phyloP scores from a whole-genome alignment of 805 yeast genomes.

The Pichia ethanolica region DNA sequence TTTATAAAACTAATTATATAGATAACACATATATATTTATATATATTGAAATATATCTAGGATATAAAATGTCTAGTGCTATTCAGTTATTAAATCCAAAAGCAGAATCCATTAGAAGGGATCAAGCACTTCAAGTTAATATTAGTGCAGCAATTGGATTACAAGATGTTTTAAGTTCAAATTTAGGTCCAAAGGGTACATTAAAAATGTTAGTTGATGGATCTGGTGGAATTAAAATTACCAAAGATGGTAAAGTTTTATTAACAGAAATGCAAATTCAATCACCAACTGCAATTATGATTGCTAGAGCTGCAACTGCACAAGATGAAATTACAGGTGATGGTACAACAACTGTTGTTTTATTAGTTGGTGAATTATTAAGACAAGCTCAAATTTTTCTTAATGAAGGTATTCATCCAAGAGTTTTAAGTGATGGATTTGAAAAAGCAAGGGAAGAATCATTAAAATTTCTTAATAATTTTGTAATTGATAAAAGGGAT shows the following conservation, averaged over 20 bases:
- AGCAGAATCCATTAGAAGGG: conserved; percentile 93
- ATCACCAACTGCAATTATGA: conserved; percentile 82
- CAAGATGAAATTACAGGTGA: conserved; percentile 99
- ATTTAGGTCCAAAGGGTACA: conserved; percentile 96
- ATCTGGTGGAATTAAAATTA: conserved; percentile 87
- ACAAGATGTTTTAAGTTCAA: conserved; percentile 85
- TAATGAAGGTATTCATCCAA: conserved; percentile 92
- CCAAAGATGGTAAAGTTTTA: conserved; percentile 94
- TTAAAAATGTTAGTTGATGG: conserved; percentile 96
- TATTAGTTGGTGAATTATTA: conserved; percentile 88
- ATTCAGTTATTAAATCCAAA: conserved; percentile 91
- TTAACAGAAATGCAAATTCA: conserved; percentile 95
- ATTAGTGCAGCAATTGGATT: conserved; percentile 95
- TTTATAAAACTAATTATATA: no score
- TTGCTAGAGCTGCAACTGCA: conserved; percentile 96
- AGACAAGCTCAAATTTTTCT: conserved; percentile 91
- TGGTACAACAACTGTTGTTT: conserved; percentile 93
- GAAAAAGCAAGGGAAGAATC: conserved; percentile 79
- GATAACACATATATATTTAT: no score
- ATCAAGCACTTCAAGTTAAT: conserved; percentile 93
- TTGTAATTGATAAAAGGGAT: conserved; percentile 39
- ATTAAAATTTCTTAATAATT: conserved; percentile 59
- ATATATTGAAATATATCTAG: no score
- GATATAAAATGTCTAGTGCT: conserved; percentile 38
- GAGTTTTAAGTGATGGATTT: conserved; percentile 91